phyloP scores from a whole-genome alignment of 1,284 basidiomycete genomes.

The Chiua sp. region DNA sequence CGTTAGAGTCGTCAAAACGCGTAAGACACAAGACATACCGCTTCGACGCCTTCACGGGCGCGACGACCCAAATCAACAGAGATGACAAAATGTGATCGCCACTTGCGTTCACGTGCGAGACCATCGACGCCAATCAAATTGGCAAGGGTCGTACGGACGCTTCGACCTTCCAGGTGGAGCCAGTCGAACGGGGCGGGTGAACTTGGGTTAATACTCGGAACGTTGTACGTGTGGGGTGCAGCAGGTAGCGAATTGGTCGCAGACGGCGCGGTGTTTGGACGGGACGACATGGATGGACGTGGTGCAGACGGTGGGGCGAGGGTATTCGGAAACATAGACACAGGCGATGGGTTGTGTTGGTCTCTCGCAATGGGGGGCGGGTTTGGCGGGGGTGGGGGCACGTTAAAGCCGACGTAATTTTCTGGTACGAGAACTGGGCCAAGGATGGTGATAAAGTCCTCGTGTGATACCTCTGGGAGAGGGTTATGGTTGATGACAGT shows the following conservation, averaged over 20 bases:
- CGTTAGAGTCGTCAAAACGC: conserved; percentile 31
- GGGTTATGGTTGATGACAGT: conserved; percentile 86
- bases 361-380: conserved; percentile 29
- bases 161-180: conserved; percentile 82
- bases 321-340: conserved; percentile 43
- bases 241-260: background rate
- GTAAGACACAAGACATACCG: conserved; percentile 46
- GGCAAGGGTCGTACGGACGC: conserved; percentile 72
- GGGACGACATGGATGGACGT: conserved; percentile 28
- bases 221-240: conserved; percentile 10
- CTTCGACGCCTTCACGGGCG: conserved; percentile 78
- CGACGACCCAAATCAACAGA: conserved; percentile 76
- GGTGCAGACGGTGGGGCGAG: conserved; percentile 38
- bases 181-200: conserved; percentile 81
- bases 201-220: conserved; percentile 47
- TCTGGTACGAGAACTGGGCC: conserved; percentile 80
- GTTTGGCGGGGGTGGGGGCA: conserved; percentile 19
- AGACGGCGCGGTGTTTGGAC: conserved; percentile 28
- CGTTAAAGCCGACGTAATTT: conserved; percentile 54
- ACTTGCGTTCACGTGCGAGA: conserved; percentile 77
- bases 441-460: conserved; percentile 78
- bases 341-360: conserved; percentile 39
- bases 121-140: conserved; percentile 80
- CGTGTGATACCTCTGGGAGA: conserved; percentile 80
- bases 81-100: conserved; percentile 79